Conservation (phyloP, 306 rosid species). For the Malus sieversii region DNA sequence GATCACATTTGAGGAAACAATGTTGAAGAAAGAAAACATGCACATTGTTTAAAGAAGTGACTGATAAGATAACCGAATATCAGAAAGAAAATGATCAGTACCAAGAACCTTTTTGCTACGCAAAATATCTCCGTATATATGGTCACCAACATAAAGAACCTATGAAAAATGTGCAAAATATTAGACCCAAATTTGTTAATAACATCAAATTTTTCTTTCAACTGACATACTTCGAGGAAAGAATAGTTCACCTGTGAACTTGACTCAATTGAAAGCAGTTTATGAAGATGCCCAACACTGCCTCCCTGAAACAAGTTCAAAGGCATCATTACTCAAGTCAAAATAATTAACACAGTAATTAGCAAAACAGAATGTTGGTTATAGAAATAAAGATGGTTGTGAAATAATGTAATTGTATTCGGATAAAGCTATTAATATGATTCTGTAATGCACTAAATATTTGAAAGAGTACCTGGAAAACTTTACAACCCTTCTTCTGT, state of each 20-base stretch:
- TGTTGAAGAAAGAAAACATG: not conserved
- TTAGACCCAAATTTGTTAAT: not conserved
- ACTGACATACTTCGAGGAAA: not conserved
- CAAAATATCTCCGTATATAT: slow-evolving; percentile 92
- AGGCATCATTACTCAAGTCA: slow-evolving; percentile 4
- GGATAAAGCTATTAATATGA: not conserved
- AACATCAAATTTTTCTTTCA: not conserved
- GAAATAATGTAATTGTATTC: not conserved
- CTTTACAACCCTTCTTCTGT: slow-evolving; percentile 40
- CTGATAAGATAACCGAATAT: not conserved
- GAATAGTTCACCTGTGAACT: slow-evolving; percentile 69
- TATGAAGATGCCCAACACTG: slow-evolving; percentile 85
- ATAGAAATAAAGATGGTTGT: slow-evolving; percentile 8
- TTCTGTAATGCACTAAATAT: not conserved
- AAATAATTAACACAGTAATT: not conserved
- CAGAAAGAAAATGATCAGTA: slow-evolving; percentile 25
- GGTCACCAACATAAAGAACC: slow-evolving; percentile 99
- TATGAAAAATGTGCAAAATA: slow-evolving; percentile 6
- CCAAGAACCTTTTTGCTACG: slow-evolving; percentile 98
- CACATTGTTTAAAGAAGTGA: not conserved
- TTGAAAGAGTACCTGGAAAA: slow-evolving; percentile 65
- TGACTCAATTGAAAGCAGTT: slow-evolving; percentile 79
- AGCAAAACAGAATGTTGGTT: not conserved
- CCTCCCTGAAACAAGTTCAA: slow-evolving; percentile 70
- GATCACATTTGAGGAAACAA: not conserved